These are phyloP conservation scores for Silene vulgaris DNA, from an alignment of 179 eudicot species.

Conservation along the genomic window DNA sequence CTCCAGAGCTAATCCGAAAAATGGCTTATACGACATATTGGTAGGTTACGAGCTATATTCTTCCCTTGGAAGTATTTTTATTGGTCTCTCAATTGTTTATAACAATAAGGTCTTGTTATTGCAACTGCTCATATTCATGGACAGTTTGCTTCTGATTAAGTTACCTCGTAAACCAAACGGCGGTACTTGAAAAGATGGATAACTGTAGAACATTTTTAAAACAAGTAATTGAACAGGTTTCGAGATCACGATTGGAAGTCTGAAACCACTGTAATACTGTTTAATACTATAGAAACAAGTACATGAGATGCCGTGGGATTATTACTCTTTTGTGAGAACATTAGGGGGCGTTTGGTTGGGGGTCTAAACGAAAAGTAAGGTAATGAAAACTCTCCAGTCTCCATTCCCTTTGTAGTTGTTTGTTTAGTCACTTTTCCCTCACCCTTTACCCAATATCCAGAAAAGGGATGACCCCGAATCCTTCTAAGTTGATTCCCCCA, in stretches of 20 bases:
- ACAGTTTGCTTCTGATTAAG: background rate
- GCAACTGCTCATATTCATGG: slow-evolving; percentile 5
- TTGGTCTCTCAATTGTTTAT: background rate
- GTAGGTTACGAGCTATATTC: slow-evolving; percentile 32
- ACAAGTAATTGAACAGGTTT: background rate
- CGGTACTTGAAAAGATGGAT: background rate
- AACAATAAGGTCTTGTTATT: background rate
- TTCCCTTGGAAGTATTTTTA: background rate
- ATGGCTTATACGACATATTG: slow-evolving; percentile 67
- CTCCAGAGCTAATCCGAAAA: slow-evolving; percentile 57
- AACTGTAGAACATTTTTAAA: background rate
- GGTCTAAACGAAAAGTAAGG: no score
- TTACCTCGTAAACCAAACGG: background rate
- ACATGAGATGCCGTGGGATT: background rate
- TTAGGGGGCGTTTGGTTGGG: background rate
- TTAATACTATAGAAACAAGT: no score
- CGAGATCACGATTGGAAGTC: background rate
- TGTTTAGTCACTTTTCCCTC: no score
- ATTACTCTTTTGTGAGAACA: background rate
- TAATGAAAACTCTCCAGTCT: no score
- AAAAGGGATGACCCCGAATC: no score
- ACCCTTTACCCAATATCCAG: no score
- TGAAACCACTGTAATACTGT: background rate
- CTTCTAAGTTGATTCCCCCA: no score
- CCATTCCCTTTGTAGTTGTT: no score